These are phyloP conservation scores for Neonectria faginata DNA, from an alignment of 2,329 filamentous ascomycete genomes.

Conservation along the genomic window DNA sequence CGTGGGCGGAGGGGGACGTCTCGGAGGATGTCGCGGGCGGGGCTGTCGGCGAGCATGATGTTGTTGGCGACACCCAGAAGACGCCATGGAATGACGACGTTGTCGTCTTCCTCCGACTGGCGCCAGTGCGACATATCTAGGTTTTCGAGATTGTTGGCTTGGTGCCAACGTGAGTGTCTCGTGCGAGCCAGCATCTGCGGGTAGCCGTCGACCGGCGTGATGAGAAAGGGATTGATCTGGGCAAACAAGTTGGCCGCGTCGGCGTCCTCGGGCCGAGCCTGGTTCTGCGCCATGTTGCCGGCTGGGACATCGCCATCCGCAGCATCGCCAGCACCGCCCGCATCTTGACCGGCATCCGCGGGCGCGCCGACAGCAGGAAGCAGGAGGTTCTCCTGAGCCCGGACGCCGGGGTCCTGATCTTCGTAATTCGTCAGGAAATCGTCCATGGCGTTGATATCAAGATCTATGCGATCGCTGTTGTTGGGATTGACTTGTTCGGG, in stretches of 20 bases:
- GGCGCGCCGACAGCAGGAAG: background rate
- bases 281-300: background rate
- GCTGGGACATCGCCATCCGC: background rate
- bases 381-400: background rate
- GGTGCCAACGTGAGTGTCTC: conserved; percentile 31
- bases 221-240: conserved; percentile 39
- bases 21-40: conserved; percentile 31
- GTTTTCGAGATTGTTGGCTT: conserved; percentile 32
- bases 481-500: background rate
- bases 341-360: too few relatives aligned
- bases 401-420: background rate
- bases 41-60: conserved; percentile 19
- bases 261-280: background rate
- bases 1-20: conserved; percentile 26
- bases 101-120: background rate
- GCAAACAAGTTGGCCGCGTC: background rate
- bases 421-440: background rate
- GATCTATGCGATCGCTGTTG: background rate
- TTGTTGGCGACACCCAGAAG: conserved; percentile 29
- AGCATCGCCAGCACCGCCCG: too few relatives aligned
- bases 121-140: conserved; percentile 40
- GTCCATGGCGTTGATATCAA: background rate
- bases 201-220: conserved; percentile 7
- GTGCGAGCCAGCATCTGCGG: conserved; percentile 6
- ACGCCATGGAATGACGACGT: background rate